phyloP scores from a whole-genome alignment of 805 yeast species.

The Cyberlindnera mississippiensis region DNA sequence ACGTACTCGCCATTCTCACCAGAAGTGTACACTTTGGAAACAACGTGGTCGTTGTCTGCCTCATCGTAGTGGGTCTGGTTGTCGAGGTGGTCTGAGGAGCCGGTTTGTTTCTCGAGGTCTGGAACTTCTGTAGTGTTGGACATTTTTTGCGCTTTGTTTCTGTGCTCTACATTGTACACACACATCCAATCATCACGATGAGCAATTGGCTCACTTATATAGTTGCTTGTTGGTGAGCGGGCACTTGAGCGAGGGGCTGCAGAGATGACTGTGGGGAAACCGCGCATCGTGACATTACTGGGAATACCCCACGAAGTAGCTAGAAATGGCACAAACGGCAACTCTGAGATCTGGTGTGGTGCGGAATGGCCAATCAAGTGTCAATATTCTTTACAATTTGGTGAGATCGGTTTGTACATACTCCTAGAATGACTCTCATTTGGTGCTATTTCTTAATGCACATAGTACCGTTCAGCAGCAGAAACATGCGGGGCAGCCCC shows the following conservation, averaged over 20 bases:
- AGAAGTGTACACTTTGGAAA: conserved; percentile 30
- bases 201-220: too few species aligned
- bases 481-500: too few species aligned
- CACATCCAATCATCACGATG: too few species aligned
- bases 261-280: conserved; percentile 1
- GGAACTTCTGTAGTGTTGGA: conserved; percentile 1
- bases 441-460: too few species aligned
- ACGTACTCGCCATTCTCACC: conserved; percentile 59
- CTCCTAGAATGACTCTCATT: too few species aligned
- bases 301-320: background rate
- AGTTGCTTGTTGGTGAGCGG: too few species aligned
- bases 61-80: conserved; percentile 13
- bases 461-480: too few species aligned
- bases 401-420: too few species aligned
- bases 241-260: conserved; percentile 2
- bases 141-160: background rate
- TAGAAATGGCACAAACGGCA: background rate
- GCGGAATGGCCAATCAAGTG: too few species aligned
- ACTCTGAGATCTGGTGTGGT: too few species aligned
- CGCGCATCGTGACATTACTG: background rate
- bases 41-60: conserved; percentile 9
- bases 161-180: too few species aligned
- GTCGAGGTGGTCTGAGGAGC: conserved; percentile 19
- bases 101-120: conserved; percentile 24
- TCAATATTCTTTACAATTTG: too few species aligned